Evolutionary conservation across 2,329 filamentous ascomycete species (phyloP).

Genomic region (Fusarium albidum): DNA sequence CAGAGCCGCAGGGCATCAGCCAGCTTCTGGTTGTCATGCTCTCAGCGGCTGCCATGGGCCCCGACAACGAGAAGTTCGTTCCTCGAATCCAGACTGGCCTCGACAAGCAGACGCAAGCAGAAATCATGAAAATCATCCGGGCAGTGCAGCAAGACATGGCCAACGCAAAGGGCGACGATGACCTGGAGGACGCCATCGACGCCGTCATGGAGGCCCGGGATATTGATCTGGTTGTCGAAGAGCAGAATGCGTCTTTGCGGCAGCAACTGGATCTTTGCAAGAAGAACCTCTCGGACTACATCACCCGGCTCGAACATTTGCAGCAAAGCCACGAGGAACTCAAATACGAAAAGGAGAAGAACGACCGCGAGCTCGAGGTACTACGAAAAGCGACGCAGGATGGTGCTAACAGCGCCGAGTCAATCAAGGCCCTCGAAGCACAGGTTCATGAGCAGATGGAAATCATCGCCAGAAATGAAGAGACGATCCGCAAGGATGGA

Average conservation of each 20-base stretch:
- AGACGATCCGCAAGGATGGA: slow-evolving; percentile 53
- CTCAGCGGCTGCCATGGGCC: slow-evolving; percentile 66
- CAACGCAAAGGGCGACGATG: slow-evolving; percentile 48
- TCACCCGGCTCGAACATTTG: slow-evolving; percentile 66
- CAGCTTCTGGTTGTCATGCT: slow-evolving; percentile 71
- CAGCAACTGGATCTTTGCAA: slow-evolving; percentile 61
- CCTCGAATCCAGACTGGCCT: slow-evolving; percentile 51
- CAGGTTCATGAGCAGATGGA: slow-evolving; percentile 73
- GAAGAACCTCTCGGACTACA: slow-evolving; percentile 66
- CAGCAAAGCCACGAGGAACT: slow-evolving; percentile 71
- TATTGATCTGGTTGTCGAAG: slow-evolving; percentile 64
- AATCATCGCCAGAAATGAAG: slow-evolving; percentile 72
- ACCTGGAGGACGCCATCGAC: slow-evolving; percentile 50
- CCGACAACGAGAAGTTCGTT: slow-evolving; percentile 64
- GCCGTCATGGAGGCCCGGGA: slow-evolving; percentile 57
- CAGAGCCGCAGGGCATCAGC: slow-evolving; percentile 61
- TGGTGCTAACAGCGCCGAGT: slow-evolving; percentile 60
- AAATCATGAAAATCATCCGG: slow-evolving; percentile 56
- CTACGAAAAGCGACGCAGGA: slow-evolving; percentile 59
- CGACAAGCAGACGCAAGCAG: slow-evolving; percentile 52
- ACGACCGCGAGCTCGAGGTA: slow-evolving; percentile 62
- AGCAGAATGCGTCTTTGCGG: slow-evolving; percentile 60
- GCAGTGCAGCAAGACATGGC: slow-evolving; percentile 50
- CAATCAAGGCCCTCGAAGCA: slow-evolving; percentile 62
- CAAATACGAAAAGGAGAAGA: slow-evolving; percentile 68